Evolutionary conservation across 164 flowering plant species (phyloP).

Genomic region (Umbilicus rupestris): DNA sequence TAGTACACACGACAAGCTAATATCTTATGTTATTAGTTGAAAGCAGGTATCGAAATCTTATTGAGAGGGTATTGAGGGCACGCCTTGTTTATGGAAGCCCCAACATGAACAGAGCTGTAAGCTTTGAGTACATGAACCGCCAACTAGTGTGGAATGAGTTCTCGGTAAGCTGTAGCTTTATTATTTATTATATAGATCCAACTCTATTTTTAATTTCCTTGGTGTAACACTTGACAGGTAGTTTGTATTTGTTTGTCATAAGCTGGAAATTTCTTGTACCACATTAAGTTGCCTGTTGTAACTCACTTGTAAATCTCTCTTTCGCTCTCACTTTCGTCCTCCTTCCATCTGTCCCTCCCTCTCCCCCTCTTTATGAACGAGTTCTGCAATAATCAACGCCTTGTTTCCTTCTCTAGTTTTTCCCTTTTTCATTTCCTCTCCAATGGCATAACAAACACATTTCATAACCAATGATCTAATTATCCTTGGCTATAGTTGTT

Average conservation of each 20-base stretch:
- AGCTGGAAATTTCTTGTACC: neutral
- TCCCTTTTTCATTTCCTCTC: neutral
- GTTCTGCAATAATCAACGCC: neutral
- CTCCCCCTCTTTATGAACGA: too few relatives aligned
- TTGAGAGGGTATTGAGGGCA: constrained; percentile 80
- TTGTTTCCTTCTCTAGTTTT: neutral
- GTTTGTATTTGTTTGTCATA: neutral
- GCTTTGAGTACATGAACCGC: constrained; percentile 99
- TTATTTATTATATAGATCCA: neutral
- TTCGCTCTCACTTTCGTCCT: neutral
- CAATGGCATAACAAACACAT: neutral
- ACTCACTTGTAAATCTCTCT: neutral
- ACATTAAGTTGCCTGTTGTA: neutral
- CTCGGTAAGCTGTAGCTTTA: constrained; percentile 44
- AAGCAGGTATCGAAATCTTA: constrained; percentile 74
- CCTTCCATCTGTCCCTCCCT: neutral
- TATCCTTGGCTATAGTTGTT: neutral
- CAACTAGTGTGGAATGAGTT: constrained; percentile 99
- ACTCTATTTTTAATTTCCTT: neutral
- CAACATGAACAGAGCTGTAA: constrained; percentile 89
- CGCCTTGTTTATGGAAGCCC: constrained; percentile 94
- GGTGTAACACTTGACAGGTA: neutral
- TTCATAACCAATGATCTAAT: neutral
- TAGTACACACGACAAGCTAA: neutral
- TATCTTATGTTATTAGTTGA: neutral